Conservation (phyloP, 306 rosid genomes). For the Medicago ruthenica region DNA sequence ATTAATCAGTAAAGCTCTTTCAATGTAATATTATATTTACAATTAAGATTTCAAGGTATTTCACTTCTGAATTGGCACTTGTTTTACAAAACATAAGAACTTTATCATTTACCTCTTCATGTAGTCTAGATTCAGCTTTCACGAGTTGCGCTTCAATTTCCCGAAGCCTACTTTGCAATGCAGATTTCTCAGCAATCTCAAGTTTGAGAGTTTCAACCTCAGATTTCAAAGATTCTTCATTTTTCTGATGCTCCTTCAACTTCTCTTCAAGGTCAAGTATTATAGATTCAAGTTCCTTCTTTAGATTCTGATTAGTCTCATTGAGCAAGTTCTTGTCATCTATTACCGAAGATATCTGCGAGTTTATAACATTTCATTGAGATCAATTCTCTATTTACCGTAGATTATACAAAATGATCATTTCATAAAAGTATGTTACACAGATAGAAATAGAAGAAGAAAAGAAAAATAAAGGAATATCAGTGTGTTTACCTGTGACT, state of each 20-base stretch:
- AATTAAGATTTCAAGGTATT: not conserved
- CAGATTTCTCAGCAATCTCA: conserved; percentile 68
- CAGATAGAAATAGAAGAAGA: conserved; percentile 13
- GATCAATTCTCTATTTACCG: conserved; percentile 13
- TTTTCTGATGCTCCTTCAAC: conserved; percentile 66
- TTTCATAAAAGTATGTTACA: conserved; percentile 15
- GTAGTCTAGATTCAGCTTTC: conserved; percentile 65
- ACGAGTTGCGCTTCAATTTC: conserved; percentile 70
- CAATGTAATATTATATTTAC: not conserved
- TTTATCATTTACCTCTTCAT: conserved; percentile 70
- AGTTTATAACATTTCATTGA: conserved; percentile 40
- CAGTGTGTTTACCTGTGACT: conserved; percentile 69
- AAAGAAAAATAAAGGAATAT: conserved; percentile 7
- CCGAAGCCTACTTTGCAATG: conserved; percentile 59
- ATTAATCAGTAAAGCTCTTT: conserved; percentile 33
- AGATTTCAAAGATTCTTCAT: conserved; percentile 61
- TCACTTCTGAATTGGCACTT: conserved; percentile 25
- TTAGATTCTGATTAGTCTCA: conserved; percentile 69
- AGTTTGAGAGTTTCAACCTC: conserved; percentile 69
- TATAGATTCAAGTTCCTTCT: conserved; percentile 72
- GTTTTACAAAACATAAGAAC: conserved; percentile 20
- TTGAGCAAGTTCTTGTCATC: conserved; percentile 83
- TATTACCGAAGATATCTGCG: conserved; percentile 73
- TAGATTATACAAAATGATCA: conserved; percentile 3
- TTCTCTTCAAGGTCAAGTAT: conserved; percentile 72